A percentile compares a stretch with the other conserved stretches of the same genome.
phyloP scores from a whole-genome alignment of 345 rosid genomes.

The Populus deltoides region DNA sequence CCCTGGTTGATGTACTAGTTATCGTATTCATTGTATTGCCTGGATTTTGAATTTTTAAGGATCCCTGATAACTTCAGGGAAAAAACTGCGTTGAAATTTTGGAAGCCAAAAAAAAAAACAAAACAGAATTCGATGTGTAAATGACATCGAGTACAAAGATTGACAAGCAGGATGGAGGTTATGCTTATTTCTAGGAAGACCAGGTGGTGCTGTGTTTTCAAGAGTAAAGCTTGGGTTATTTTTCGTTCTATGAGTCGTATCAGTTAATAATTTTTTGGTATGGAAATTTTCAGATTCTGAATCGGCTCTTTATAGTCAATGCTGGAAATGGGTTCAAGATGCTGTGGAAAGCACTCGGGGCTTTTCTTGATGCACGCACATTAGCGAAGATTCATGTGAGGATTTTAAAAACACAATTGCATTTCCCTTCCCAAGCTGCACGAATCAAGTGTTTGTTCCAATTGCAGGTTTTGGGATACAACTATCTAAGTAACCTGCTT shows the following conservation, averaged over 20 bases:
- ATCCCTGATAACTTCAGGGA: no score
- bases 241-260: neutral
- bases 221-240: neutral
- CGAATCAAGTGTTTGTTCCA: neutral
- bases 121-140: no score
- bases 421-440: neutral
- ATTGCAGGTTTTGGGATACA: slow-evolving; percentile 52
- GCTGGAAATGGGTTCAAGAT: slow-evolving; percentile 62
- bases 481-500: slow-evolving; percentile 35
- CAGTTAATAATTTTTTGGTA: neutral
- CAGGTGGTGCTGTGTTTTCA: neutral
- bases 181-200: neutral
- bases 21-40: no score
- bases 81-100: no score
- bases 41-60: no score
- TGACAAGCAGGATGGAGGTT: neutral
- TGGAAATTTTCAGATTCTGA: slow-evolving; percentile 37
- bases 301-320: slow-evolving; percentile 52
- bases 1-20: no score
- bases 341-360: slow-evolving; percentile 59
- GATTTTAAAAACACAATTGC: neutral
- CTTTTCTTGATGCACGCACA: slow-evolving; percentile 54
- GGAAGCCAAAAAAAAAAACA: no score
- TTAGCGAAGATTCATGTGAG: slow-evolving; percentile 51
- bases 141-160: no score